phyloP scores from a whole-genome alignment of 176 grass and related monocot genomes.

The Microstegium vimineum region DNA sequence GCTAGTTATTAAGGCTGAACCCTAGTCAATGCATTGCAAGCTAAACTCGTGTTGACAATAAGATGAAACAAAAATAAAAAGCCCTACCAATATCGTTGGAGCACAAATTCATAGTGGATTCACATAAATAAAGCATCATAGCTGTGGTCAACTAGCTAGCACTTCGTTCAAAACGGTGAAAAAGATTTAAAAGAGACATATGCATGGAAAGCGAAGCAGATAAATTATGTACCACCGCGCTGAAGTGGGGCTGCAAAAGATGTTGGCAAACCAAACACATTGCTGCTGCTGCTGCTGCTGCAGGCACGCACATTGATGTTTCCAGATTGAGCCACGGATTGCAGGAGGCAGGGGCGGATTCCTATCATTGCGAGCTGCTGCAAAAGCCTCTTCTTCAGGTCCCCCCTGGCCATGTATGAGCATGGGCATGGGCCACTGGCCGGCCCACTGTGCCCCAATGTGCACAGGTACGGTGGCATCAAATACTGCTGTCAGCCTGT shows the following conservation, averaged over 20 bases:
- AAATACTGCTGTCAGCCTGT: background rate
- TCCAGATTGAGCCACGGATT: constrained; percentile 34
- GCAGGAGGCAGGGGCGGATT: constrained; percentile 14
- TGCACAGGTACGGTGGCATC: background rate
- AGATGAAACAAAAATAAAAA: background rate
- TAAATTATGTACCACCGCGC: background rate
- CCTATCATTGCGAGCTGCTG: constrained; percentile 39
- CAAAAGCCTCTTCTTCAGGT: constrained; percentile 54
- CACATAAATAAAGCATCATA: background rate
- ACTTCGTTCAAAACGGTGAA: background rate
- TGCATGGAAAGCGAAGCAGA: background rate
- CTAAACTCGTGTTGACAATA: background rate
- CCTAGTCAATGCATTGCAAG: too few species aligned
- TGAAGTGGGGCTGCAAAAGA: constrained; percentile 33
- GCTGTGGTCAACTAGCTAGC: background rate
- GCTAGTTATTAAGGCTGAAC: too few species aligned
- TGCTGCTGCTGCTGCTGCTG: constrained; percentile 21
- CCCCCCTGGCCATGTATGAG: too few species aligned
- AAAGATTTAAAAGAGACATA: background rate
- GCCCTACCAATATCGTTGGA: background rate
- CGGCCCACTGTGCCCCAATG: background rate
- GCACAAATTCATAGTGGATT: background rate
- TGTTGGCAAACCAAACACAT: constrained; percentile 40
- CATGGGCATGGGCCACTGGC: background rate
- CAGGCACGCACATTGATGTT: constrained; percentile 44